Percentiles rank a stretch among this genome's conserved stretches.
Evolutionary conservation across 2,329 filamentous ascomycete species (phyloP).

Genomic region (Juglanconis sp.): DNA sequence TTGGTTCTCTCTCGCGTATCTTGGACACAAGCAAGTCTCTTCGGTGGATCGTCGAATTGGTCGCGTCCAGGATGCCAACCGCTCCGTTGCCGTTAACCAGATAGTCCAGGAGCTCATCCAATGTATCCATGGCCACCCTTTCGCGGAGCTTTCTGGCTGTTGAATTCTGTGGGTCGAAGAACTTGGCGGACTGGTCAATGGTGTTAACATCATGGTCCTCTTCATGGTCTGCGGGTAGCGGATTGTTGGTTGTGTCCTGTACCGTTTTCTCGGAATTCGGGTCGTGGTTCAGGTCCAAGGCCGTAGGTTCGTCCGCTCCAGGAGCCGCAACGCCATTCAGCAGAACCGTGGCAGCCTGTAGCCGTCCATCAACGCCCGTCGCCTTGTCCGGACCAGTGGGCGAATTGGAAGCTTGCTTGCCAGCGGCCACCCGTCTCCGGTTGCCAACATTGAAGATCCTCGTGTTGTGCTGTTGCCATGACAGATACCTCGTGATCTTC

Average conservation of each 20-base stretch:
- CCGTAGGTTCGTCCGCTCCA: conserved; percentile 36
- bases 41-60: conserved; percentile 88
- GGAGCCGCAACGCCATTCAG: conserved; percentile 50
- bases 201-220: conserved; percentile 26
- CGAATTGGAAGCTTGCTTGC: conserved; percentile 35
- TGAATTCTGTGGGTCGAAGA: conserved; percentile 89
- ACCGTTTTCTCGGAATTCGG: conserved; percentile 16
- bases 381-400: conserved; percentile 26
- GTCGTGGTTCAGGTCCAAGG: conserved; percentile 33
- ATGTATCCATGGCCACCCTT: conserved; percentile 84
- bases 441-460: conserved; percentile 97
- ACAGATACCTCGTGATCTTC: conserved; percentile 91
- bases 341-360: conserved; percentile 55
- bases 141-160: conserved; percentile 80
- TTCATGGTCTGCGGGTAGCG: conserved; percentile 5
- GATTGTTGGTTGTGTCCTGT: conserved; percentile 7
- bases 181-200: conserved; percentile 85
- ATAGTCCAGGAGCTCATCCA: conserved; percentile 90
- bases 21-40: conserved; percentile 79
- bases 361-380: conserved; percentile 40
- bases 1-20: conserved; percentile 78
- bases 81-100: conserved; percentile 78
- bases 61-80: conserved; percentile 94
- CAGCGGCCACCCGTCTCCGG: conserved; percentile 75
- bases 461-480: conserved; percentile 96